Evolutionary conservation across 768 basidiomycete species (phyloP).

Genomic region (Cantharellus anzutake): DNA sequence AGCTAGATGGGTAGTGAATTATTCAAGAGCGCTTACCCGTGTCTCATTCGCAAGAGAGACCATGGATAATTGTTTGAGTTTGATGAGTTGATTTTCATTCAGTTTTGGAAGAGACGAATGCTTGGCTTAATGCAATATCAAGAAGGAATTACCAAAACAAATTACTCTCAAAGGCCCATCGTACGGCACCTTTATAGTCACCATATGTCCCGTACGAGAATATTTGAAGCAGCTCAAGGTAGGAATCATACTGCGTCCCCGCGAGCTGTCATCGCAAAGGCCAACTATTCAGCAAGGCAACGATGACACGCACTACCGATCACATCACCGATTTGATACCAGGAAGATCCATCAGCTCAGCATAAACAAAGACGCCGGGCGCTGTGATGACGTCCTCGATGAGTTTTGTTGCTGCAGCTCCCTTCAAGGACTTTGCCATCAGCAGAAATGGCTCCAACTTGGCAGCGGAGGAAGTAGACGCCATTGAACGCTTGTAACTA

Average conservation of each 20-base stretch:
- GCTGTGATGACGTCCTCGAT: constrained; percentile 74
- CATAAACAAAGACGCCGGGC: constrained; percentile 81
- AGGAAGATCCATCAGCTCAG: constrained; percentile 64
- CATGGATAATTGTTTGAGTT: constrained; percentile 86
- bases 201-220: constrained; percentile 81
- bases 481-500: background rate
- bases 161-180: background rate
- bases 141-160: background rate
- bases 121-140: background rate
- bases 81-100: constrained; percentile 53
- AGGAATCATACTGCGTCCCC: constrained; percentile 35
- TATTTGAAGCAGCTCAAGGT: constrained; percentile 50
- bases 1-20: background rate
- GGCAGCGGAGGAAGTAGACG: constrained; percentile 19
- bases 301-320: background rate
- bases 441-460: constrained; percentile 81
- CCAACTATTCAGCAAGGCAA: background rate
- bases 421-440: constrained; percentile 82
- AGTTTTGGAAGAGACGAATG: constrained; percentile 35
- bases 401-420: constrained; percentile 81
- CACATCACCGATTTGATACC: constrained; percentile 60
- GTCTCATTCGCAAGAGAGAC: constrained; percentile 62
- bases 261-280: too few relatives aligned
- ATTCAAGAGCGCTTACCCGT: constrained; percentile 33
- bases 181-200: constrained; percentile 47